A percentile compares a stretch with the other conserved stretches of the same genome.
Evolutionary conservation across 495 filamentous ascomycete genomes (phyloP).

Genomic region (Aspergillus taichungensis): DNA sequence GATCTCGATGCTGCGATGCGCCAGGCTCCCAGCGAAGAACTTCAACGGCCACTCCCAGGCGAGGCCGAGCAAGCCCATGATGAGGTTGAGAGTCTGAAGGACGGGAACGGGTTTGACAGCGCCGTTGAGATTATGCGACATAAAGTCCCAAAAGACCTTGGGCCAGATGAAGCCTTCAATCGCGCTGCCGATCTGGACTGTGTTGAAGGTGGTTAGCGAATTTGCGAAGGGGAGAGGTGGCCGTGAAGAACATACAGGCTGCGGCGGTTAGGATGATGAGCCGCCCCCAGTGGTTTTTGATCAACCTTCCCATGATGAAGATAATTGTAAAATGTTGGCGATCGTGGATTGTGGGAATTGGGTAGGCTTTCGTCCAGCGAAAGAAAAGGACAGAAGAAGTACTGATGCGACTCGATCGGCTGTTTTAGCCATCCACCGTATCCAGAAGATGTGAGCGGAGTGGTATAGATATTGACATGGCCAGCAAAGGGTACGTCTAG

Average conservation of each 20-base stretch:
- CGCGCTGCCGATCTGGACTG: conserved; percentile 80
- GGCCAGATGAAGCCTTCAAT: conserved; percentile 95
- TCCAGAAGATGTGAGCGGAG: background rate
- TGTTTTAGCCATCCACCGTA: background rate
- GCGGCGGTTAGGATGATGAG: conserved; percentile 83
- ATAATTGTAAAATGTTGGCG: background rate
- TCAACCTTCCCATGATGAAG: conserved; percentile 79
- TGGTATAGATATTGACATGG: too few relatives aligned
- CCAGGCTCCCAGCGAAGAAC: conserved; percentile 48
- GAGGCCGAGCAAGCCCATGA: conserved; percentile 71
- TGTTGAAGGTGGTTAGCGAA: conserved; percentile 20
- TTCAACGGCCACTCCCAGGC: conserved; percentile 88
- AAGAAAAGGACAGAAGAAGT: conserved; percentile 1
- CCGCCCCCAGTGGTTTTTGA: conserved; percentile 98
- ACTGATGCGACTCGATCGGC: background rate
- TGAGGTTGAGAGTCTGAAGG: conserved; percentile 90
- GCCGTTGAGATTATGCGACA: conserved; percentile 80
- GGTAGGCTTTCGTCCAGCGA: conserved; percentile 23
- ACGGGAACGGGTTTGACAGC: conserved; percentile 82
- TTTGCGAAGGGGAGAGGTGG: background rate
- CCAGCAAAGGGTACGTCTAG: too few relatives aligned
- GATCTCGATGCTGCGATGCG: conserved; percentile 83
- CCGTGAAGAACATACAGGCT: conserved; percentile 52
- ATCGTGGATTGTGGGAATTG: background rate
- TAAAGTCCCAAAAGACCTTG: conserved; percentile 97